Conservation (phyloP, 2,329 filamentous ascomycete species). For the Diaporthe sp. region DNA sequence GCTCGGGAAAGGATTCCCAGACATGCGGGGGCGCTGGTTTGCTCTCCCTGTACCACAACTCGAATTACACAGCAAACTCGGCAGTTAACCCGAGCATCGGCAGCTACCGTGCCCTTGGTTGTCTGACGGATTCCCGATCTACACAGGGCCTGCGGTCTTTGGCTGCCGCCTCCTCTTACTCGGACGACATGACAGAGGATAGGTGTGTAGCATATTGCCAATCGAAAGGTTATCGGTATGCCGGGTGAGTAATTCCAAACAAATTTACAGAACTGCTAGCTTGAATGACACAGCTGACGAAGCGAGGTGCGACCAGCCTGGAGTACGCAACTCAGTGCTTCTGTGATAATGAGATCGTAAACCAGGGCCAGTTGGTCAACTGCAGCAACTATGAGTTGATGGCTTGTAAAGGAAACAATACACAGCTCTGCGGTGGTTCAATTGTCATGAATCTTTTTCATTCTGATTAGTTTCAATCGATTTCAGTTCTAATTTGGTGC, state of each 20-base stretch:
- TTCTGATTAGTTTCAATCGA: background rate
- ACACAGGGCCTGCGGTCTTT: background rate
- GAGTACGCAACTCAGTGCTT: conserved; percentile 13
- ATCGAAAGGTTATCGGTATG: conserved; percentile 1
- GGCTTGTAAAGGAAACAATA: conserved; percentile 3
- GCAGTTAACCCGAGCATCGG: background rate
- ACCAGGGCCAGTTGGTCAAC: conserved; percentile 3
- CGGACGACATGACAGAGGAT: background rate
- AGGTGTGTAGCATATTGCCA: background rate
- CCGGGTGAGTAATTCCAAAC: background rate
- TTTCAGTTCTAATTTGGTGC: background rate
- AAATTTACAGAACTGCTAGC: background rate
- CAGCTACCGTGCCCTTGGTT: background rate
- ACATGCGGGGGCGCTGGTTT: conserved; percentile 42
- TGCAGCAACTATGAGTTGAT: conserved; percentile 15
- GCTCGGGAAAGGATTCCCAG: conserved; percentile 41
- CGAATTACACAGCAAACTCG: conserved; percentile 25
- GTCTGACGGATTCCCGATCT: background rate
- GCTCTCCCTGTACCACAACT: conserved; percentile 40
- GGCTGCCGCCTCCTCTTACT: background rate
- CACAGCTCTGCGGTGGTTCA: conserved; percentile 4
- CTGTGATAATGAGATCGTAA: background rate
- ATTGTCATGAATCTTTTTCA: background rate
- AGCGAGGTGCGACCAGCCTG: background rate
- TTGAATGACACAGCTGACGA: background rate